Conservation (phyloP, 2,329 filamentous ascomycete genomes). For the Thyridium curvatum region DNA sequence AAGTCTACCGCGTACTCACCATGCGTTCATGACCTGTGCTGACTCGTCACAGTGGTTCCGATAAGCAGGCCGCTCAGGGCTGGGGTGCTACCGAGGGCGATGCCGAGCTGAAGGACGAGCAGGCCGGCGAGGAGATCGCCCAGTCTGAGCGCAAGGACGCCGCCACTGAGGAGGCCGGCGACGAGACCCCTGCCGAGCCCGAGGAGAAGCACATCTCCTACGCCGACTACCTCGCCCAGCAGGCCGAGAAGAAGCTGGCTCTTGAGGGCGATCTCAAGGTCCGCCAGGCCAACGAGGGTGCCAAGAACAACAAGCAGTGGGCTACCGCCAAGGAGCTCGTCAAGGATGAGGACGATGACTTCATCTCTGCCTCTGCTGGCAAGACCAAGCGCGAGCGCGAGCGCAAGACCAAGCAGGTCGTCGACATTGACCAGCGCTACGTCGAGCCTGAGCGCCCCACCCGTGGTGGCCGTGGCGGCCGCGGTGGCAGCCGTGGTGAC, state of each 20-base stretch:
- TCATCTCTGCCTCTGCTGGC: slow-evolving; percentile 66
- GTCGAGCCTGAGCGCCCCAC: slow-evolving; percentile 63
- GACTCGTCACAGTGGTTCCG: slow-evolving; percentile 47
- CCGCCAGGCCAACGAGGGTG: slow-evolving; percentile 89
- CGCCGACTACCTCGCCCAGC: slow-evolving; percentile 74
- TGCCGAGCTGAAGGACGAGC: slow-evolving; percentile 85
- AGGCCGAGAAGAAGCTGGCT: slow-evolving; percentile 67
- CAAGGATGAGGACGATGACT: slow-evolving; percentile 66
- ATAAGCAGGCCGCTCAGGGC: slow-evolving; percentile 82
- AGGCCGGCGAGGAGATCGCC: slow-evolving; percentile 84
- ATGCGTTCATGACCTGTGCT: slow-evolving; percentile 4
- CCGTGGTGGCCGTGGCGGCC: slow-evolving; percentile 38
- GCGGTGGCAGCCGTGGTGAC: slow-evolving; percentile 35
- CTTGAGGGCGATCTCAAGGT: slow-evolving; percentile 63
- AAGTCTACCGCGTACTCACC: neutral
- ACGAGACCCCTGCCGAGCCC: slow-evolving; percentile 47
- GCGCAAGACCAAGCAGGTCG: slow-evolving; percentile 82
- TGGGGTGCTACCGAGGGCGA: slow-evolving; percentile 82
- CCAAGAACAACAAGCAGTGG: slow-evolving; percentile 88
- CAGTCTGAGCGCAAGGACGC: slow-evolving; percentile 74
- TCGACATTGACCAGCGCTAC: slow-evolving; percentile 84
- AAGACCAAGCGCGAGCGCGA: slow-evolving; percentile 83
- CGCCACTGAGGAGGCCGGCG: slow-evolving; percentile 31
- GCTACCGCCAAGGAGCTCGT: slow-evolving; percentile 68
- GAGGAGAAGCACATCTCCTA: slow-evolving; percentile 90